Evolutionary conservation across 2,329 filamentous ascomycete genomes (phyloP), one percentile per base, ranked within the genome.

Genomic region (Claviceps digitariae): DNA sequence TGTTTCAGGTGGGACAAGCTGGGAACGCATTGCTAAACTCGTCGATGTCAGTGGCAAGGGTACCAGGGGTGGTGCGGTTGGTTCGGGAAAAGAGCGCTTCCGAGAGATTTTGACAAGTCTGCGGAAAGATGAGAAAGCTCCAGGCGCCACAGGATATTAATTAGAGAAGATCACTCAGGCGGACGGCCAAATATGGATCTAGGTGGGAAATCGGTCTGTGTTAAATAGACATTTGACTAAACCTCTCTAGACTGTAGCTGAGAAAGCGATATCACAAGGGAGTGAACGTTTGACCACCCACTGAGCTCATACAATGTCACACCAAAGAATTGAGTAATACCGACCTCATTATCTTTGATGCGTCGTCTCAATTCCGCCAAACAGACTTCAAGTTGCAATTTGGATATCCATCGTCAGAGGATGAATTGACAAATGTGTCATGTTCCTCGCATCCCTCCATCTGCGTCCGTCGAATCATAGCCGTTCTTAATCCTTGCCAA

Each of bases 11-110:
- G 93, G 93, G 57, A 98, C 93, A 5, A 95, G 88, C 77, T 98
- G 93, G 93, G 93, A 98, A 74, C 85, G 93, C 61, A 97, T 98
- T 65, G 86, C 90, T 25, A 98, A 97, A 75, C 71, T 98, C 61
- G 90, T 97, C n/a, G 93, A 98, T 70, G 72, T 98, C 59, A 96
- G 89, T 64, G 93, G 93, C 57, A 98, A 97, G 74, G 90, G 91
- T 15, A 74, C 81, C 55, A 87, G 84, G 70, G 90, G 91, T 55
- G 91, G 90, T 64, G 90, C 87, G 45, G 83, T 83, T 56, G 91
- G 90, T 47, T 94, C 87, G 56, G 90, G 91, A 63, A 98, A 98
- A 79, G 89, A 94, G 69, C 87, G 90, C 59, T 97, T 98, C 79
- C 84, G 93, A 60, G 91, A 97, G 72, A 66, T 97, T 65, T 74